phyloP scores from a whole-genome alignment of 2,329 filamentous ascomycete genomes.

The Thielaviopsis populi region DNA sequence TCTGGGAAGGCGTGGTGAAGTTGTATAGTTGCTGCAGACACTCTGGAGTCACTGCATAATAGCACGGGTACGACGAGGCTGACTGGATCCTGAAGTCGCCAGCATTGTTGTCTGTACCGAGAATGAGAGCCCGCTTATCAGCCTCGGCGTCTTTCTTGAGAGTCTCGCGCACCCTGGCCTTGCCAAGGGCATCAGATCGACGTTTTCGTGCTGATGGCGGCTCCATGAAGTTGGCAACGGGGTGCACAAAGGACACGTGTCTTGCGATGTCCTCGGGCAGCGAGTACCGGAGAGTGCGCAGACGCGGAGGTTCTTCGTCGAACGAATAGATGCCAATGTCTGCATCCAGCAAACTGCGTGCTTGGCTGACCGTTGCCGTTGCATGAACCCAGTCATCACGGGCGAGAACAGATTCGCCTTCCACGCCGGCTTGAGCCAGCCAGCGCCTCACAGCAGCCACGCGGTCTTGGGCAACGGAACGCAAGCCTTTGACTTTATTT shows the following conservation, averaged over 20 bases:
- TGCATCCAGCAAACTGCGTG: slow-evolving; percentile 27
- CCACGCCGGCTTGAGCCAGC: slow-evolving; percentile 28
- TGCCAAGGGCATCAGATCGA: slow-evolving; percentile 11
- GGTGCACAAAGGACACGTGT: slow-evolving; percentile 33
- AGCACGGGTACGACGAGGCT: slow-evolving; percentile 21
- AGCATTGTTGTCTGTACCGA: slow-evolving; percentile 19
- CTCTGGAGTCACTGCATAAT: slow-evolving; percentile 24
- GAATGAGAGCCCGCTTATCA: slow-evolving; percentile 11
- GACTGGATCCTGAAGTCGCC: slow-evolving; percentile 7
- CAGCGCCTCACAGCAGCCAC: slow-evolving; percentile 28
- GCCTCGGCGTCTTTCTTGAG: slow-evolving; percentile 16
- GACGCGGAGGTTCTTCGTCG: slow-evolving; percentile 24
- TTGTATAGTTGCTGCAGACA: slow-evolving; percentile 34
- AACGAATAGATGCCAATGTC: slow-evolving; percentile 32
- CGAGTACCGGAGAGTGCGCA: slow-evolving; percentile 32
- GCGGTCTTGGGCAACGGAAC: slow-evolving; percentile 24
- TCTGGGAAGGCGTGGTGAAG: slow-evolving; percentile 25
- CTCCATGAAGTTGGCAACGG: slow-evolving; percentile 35
- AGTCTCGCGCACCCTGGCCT: slow-evolving; percentile 20
- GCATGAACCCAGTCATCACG: slow-evolving; percentile 31
- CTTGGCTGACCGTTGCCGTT: slow-evolving; percentile 27
- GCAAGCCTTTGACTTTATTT: slow-evolving; percentile 26
- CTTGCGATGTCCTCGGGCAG: slow-evolving; percentile 28
- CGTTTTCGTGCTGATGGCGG: slow-evolving; percentile 20
- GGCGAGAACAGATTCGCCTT: slow-evolving; percentile 19